Evolutionary conservation across 345 rosid genomes (phyloP).

Genomic region (Angophora floribunda): DNA sequence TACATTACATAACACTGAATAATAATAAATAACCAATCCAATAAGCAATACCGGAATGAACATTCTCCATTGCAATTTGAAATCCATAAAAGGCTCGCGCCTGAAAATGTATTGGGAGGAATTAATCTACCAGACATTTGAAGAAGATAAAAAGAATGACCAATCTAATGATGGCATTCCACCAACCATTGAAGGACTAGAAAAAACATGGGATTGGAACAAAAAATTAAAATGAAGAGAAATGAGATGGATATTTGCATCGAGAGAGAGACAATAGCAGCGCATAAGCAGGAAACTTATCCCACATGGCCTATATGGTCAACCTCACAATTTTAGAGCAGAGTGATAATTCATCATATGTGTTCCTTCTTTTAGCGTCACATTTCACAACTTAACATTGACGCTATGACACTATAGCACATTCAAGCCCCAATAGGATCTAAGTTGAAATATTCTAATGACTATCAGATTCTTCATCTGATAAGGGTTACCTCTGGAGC

Average conservation of each 20-base stretch:
- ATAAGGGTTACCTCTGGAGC: constrained; percentile 57
- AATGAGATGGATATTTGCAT: not conserved
- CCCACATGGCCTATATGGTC: not conserved
- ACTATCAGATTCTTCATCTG: not conserved
- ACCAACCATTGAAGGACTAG: not conserved
- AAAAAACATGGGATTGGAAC: not conserved
- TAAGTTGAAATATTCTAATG: not conserved
- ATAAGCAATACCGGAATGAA: constrained; percentile 71
- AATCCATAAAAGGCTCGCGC: constrained; percentile 92
- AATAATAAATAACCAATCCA: not conserved
- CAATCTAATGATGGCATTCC: not conserved
- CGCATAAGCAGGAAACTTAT: not conserved
- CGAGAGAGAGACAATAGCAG: not conserved
- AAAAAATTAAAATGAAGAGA: not conserved
- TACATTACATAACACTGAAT: not conserved
- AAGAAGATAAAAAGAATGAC: not conserved
- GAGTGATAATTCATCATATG: not conserved
- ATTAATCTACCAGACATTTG: not conserved
- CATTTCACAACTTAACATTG: not conserved
- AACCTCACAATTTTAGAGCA: not conserved
- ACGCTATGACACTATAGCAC: not conserved
- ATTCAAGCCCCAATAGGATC: not conserved
- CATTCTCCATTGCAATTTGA: constrained; percentile 93
- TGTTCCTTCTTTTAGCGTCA: not conserved
- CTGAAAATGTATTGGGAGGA: constrained; percentile 14